phyloP scores from a whole-genome alignment of 1,139 yeast species.

The Yamadazyma diospyri region DNA sequence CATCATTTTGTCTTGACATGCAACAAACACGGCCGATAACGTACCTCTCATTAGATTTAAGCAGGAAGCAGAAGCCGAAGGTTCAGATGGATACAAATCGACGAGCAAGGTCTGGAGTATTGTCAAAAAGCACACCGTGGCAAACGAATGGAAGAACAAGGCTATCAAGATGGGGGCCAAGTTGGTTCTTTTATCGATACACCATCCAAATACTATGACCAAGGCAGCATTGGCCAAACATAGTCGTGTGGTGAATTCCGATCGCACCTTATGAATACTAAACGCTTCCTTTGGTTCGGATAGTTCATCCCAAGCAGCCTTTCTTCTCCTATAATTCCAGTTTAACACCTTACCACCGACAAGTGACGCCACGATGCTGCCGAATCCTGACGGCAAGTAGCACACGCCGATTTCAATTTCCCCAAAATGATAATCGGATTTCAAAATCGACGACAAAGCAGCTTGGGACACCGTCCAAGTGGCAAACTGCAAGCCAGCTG shows the following conservation, averaged over 20 bases:
- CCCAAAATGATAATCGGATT: constrained; percentile 44
- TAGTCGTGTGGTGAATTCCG: constrained; percentile 24
- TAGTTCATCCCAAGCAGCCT: constrained; percentile 34
- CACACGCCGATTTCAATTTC: constrained; percentile 61
- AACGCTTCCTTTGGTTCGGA: constrained; percentile 17
- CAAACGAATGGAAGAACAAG: constrained; percentile 46
- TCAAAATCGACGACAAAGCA: constrained; percentile 53
- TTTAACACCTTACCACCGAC: constrained; percentile 47
- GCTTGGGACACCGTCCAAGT: constrained; percentile 71
- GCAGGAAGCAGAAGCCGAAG: constrained; percentile 31
- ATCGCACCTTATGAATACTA: constrained; percentile 25
- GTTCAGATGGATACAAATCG: constrained; percentile 28
- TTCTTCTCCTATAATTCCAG: constrained; percentile 32
- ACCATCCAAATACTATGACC: constrained; percentile 61
- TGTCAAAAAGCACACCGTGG: constrained; percentile 21
- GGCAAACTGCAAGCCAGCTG: constrained; percentile 61
- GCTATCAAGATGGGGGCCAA: constrained; percentile 56
- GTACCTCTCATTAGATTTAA: constrained; percentile 37
- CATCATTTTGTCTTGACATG: constrained; percentile 58
- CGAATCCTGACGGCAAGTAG: constrained; percentile 58
- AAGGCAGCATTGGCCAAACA: constrained; percentile 21
- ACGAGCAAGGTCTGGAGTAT: constrained; percentile 27
- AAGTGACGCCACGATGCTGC: constrained; percentile 52
- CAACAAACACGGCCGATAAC: constrained; percentile 59
- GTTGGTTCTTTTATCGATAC: constrained; percentile 45